Evolutionary conservation across 352 stramenopile species (phyloP).

Genomic region (Phytophthora aleatoria): DNA sequence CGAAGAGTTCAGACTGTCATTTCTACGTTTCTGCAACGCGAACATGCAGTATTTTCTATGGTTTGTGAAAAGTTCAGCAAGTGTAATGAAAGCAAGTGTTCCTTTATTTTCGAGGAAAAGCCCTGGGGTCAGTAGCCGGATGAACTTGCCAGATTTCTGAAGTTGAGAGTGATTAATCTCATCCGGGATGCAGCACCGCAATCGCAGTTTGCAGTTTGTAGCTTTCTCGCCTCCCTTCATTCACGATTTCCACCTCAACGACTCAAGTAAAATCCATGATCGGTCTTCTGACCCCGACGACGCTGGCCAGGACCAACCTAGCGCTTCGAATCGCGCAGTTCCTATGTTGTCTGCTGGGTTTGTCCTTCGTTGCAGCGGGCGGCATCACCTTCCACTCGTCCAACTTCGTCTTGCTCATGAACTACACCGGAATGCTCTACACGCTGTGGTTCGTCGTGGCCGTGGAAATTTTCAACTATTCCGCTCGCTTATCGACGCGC

Average conservation of each 20-base stretch:
- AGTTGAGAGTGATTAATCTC: neutral
- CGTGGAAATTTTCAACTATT: slow-evolving; percentile 48
- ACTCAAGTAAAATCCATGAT: slow-evolving; percentile 13
- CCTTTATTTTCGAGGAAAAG: too few relatives aligned
- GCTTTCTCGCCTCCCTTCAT: slow-evolving; percentile 1
- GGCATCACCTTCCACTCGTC: slow-evolving; percentile 40
- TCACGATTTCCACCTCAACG: slow-evolving; percentile 14
- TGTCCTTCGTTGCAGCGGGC: slow-evolving; percentile 46
- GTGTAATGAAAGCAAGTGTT: too few relatives aligned
- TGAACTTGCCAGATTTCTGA: too few relatives aligned
- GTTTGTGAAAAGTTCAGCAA: too few relatives aligned
- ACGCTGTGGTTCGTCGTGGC: slow-evolving; percentile 46
- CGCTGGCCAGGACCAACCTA: slow-evolving; percentile 26
- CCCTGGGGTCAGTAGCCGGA: too few relatives aligned
- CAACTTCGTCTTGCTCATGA: slow-evolving; percentile 62
- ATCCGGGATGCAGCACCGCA: slow-evolving; percentile 5
- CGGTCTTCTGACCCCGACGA: slow-evolving; percentile 20
- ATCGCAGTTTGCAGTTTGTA: slow-evolving; percentile 4
- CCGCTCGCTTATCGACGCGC: slow-evolving; percentile 18
- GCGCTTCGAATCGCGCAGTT: slow-evolving; percentile 44
- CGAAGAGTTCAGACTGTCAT: slow-evolving; percentile 3
- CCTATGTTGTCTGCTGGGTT: slow-evolving; percentile 52
- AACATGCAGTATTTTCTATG: neutral
- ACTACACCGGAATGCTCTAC: slow-evolving; percentile 70
- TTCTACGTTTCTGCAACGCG: neutral